Percentiles rank a stretch among this genome's conserved stretches.
These are phyloP conservation scores for Blastomyces silverae DNA, from an alignment of 2,329 filamentous ascomycete genomes.

Conservation along the genomic window DNA sequence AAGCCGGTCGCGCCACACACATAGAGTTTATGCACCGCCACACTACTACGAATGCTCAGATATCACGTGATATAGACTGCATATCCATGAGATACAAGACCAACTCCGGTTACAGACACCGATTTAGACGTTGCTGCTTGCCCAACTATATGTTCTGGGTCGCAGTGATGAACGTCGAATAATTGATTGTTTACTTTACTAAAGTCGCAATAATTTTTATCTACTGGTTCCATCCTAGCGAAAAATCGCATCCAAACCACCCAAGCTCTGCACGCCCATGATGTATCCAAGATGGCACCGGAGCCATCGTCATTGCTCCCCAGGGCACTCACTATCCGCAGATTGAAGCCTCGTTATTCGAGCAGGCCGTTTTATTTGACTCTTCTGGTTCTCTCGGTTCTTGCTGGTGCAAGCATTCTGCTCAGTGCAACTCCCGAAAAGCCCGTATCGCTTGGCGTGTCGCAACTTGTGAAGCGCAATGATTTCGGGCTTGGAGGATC, in stretches of 20 bases:
- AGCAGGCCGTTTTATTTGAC: constrained; percentile 44
- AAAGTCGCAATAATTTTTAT: background rate
- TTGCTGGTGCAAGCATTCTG: constrained; percentile 31
- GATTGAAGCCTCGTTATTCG: constrained; percentile 34
- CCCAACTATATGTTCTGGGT: background rate
- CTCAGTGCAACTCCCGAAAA: constrained; percentile 10
- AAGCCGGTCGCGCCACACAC: too few species aligned
- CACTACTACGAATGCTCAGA: too few species aligned
- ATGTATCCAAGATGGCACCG: constrained; percentile 25
- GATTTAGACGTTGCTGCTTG: background rate
- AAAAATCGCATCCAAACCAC: background rate
- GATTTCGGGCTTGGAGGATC: constrained; percentile 23
- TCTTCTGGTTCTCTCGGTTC: constrained; percentile 33
- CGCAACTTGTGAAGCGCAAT: constrained; percentile 22
- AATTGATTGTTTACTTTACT: background rate
- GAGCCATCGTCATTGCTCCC: constrained; percentile 12
- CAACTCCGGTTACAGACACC: too few species aligned
- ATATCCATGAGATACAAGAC: too few species aligned
- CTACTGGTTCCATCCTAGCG: background rate
- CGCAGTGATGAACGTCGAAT: background rate
- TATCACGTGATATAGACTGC: background rate
- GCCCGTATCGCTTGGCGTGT: constrained; percentile 3
- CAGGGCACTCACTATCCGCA: constrained; percentile 14
- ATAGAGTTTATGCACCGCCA: too few species aligned
- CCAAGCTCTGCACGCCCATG: constrained; percentile 22